A percentile compares a stretch with the other conserved stretches of the same genome.
These are phyloP conservation scores for Candida dajiaensis DNA, from an alignment of 805 yeast genomes.

Conservation along the genomic window DNA sequence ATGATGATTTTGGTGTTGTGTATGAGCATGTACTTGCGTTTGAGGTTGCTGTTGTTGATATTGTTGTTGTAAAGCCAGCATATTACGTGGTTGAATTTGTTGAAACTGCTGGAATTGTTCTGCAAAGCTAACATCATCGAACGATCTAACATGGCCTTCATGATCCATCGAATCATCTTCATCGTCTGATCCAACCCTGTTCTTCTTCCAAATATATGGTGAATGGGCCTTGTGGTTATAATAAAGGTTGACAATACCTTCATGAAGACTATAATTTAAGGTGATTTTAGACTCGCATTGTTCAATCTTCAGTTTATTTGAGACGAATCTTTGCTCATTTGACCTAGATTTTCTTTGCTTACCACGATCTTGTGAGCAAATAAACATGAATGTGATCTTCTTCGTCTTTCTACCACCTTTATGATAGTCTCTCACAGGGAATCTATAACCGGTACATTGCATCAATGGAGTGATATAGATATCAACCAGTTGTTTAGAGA, in stretches of 20 bases:
- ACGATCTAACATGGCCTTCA: constrained; percentile 2
- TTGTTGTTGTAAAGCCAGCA: not conserved
- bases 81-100: not conserved
- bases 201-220: constrained; percentile 29
- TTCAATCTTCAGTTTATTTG: constrained; percentile 36
- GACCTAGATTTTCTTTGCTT: constrained; percentile 38
- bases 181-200: not conserved
- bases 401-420: constrained; percentile 36
- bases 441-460: constrained; percentile 34
- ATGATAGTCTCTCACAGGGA: constrained; percentile 40
- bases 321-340: constrained; percentile 30
- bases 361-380: constrained; percentile 39
- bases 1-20: constrained; percentile 6
- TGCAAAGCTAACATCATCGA: constrained; percentile 4
- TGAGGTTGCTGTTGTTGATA: not conserved
- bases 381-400: constrained; percentile 37
- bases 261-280: constrained; percentile 31
- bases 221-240: constrained; percentile 36
- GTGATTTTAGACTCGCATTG: constrained; percentile 36
- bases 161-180: constrained; percentile 2
- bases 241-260: constrained; percentile 31
- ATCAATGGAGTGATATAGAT: constrained; percentile 36
- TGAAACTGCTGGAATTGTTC: constrained; percentile 3
- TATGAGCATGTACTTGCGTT: constrained; percentile 10
- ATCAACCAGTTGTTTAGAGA: constrained; percentile 30